A percentile compares a stretch with the other conserved stretches of the same genome.
Evolutionary conservation across 306 rosid species (phyloP).

Genomic region (Vigna nakashimae): DNA sequence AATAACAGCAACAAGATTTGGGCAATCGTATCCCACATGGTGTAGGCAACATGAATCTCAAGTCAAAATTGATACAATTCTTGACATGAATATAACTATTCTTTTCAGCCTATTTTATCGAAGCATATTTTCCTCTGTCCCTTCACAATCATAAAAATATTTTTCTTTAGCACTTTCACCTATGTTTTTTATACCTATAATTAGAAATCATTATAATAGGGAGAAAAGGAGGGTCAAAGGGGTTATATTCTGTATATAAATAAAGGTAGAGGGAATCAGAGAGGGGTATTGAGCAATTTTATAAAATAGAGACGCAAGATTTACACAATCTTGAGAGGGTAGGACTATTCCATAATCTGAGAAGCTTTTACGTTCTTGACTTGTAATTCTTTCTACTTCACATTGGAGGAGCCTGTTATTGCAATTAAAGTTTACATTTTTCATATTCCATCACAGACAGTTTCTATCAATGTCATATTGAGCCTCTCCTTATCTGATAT

Average conservation of each 20-base stretch:
- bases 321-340: background rate
- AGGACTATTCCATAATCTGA: background rate
- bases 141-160: conserved; percentile 6
- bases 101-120: conserved; percentile 27
- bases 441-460: background rate
- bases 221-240: background rate
- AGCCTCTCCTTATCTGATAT: conserved; percentile 20
- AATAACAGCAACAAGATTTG: conserved; percentile 26
- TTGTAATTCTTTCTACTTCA: background rate
- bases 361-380: background rate
- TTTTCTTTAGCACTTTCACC: conserved; percentile 20
- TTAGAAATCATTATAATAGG: background rate
- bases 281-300: background rate
- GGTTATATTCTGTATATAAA: background rate
- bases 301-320: background rate
- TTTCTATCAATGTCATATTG: conserved; percentile 2
- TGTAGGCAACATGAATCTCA: conserved; percentile 25
- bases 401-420: background rate
- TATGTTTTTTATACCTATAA: background rate
- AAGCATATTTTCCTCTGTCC: conserved; percentile 8
- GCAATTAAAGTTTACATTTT: background rate
- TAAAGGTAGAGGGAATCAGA: background rate
- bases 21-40: background rate
- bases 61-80: conserved; percentile 38
- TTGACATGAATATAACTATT: conserved; percentile 29